These are phyloP conservation scores for Saccharomycopsis hybrid DNA, from an alignment of 1,139 yeast genomes.

Conservation along the genomic window DNA sequence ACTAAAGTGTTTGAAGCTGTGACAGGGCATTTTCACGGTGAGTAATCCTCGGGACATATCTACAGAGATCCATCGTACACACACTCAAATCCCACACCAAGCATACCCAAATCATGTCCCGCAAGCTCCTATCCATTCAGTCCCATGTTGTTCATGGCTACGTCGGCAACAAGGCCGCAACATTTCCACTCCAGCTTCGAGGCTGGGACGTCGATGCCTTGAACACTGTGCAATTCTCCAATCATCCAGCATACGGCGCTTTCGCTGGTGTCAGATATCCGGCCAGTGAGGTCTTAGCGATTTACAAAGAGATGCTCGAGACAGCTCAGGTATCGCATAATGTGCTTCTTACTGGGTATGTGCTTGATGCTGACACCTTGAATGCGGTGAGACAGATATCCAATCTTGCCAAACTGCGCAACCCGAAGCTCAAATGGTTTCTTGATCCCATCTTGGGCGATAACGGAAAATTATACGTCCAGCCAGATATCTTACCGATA, in stretches of 20 bases:
- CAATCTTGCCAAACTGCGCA: constrained; percentile 22
- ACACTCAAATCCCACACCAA: too few species aligned
- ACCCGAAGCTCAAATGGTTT: constrained; percentile 41
- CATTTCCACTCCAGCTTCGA: constrained; percentile 53
- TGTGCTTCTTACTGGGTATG: constrained; percentile 60
- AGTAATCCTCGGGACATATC: too few species aligned
- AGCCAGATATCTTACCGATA: constrained; percentile 57
- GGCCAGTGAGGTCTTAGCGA: constrained; percentile 35
- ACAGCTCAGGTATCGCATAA: constrained; percentile 38
- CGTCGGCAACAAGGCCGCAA: constrained; percentile 59
- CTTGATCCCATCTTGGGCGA: constrained; percentile 96
- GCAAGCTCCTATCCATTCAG: constrained; percentile 32
- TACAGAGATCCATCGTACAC: too few species aligned
- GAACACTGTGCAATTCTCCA: constrained; percentile 58
- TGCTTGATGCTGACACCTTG: constrained; percentile 50
- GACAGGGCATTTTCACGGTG: too few species aligned
- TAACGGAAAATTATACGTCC: constrained; percentile 75
- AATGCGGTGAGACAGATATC: constrained; percentile 40
- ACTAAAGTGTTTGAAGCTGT: too few species aligned
- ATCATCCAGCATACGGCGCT: constrained; percentile 61
- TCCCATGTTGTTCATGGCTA: constrained; percentile 68
- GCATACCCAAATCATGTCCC: too few species aligned
- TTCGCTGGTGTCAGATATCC: constrained; percentile 33
- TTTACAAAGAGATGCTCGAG: constrained; percentile 42
- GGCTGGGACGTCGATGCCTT: constrained; percentile 68